phyloP scores from a whole-genome alignment of 768 basidiomycete genomes.

The Chiua virens region DNA sequence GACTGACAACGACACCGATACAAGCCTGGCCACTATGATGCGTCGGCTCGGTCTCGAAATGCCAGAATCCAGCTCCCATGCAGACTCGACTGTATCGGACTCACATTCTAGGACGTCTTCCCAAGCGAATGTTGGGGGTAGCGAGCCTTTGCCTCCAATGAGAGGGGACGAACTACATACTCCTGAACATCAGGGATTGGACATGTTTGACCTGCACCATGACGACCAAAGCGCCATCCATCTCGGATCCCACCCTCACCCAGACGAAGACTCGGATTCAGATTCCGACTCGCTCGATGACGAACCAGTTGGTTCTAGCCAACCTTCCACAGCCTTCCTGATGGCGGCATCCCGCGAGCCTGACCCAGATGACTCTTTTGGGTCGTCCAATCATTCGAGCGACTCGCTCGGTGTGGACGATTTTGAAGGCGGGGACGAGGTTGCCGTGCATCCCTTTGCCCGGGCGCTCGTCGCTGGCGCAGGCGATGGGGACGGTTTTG shows the following conservation, averaged over 20 bases:
- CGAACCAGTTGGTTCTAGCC: conserved; percentile 53
- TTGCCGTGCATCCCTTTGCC: conserved; percentile 62
- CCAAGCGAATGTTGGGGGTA: conserved; percentile 2
- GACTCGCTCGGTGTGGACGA: conserved; percentile 54
- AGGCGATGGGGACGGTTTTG: conserved; percentile 45
- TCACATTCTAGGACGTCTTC: conserved; percentile 11
- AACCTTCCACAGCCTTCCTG: conserved; percentile 72
- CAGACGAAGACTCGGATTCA: conserved; percentile 42
- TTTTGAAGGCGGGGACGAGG: conserved; percentile 36
- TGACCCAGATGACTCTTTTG: conserved; percentile 36
- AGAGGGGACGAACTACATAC: conserved; percentile 17
- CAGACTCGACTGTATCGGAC: conserved; percentile 13
- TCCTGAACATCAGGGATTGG: conserved; percentile 22
- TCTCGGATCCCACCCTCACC: conserved; percentile 3
- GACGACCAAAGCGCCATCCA: conserved; percentile 21
- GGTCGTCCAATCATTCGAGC: conserved; percentile 52
- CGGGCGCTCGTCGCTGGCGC: conserved; percentile 28
- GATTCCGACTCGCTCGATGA: conserved; percentile 62
- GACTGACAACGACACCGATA: conserved; percentile 48
- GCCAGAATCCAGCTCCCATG: conserved; percentile 31
- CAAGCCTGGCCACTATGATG: conserved; percentile 72
- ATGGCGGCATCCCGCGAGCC: conserved; percentile 48
- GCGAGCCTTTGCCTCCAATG: background rate
- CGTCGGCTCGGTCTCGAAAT: conserved; percentile 53
- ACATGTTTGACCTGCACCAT: conserved; percentile 27